Base-by-base conservation (phyloP, 768 basidiomycete genomes). In the Erythrobasidium yunnanense region DNA sequence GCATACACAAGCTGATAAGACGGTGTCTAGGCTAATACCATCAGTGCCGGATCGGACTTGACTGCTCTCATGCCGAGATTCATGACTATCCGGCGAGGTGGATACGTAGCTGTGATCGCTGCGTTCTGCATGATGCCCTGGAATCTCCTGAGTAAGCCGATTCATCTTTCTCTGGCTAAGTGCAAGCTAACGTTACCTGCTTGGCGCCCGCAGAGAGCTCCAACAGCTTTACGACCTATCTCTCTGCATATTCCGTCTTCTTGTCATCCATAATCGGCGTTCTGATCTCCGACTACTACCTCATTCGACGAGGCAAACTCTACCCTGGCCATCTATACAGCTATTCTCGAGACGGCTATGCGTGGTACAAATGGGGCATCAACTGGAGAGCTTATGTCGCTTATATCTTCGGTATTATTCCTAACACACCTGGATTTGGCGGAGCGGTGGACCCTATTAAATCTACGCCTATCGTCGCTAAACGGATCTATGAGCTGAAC, bases 81-180 rank as follows among this genome's bases (percentile, higher is more conserved):
- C 76, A 83, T 90, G 71, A 88, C 86, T 73, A 89, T 90, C 73
- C 83, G 88, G 22, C 82, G 88, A 20, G 88, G 89, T 29, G 87
- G 88, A 17, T 91, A 86, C 76, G 77, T 90, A 51, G 85, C 84
- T n/a, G 87, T 87, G 6, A 79, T 85, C 51, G 83, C 87, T 42
- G 54, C 57, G 25, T 60, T 42, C 23, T 27, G 42, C 20, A 65
- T 66, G 18, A 67, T 65, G 22, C 85, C 85, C 1, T 87, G 86
- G 50, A 71, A 72, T 47, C 69, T 71, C 3, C 69, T 71, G 50
- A 68, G n/a, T n/a, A n/a, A n/a, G n/a, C n/a, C n/a, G n/a, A n/a
- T n/a, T n/a, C n/a, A n/a, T n/a, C n/a, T n/a, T n/a, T n/a, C n/a
- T n/a, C n/a, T n/a, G n/a, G n/a, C n/a, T n/a, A n/a, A n/a, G n/a